Conservation (phyloP, 2,329 filamentous ascomycete species). For the Hypoxylon sp. region DNA sequence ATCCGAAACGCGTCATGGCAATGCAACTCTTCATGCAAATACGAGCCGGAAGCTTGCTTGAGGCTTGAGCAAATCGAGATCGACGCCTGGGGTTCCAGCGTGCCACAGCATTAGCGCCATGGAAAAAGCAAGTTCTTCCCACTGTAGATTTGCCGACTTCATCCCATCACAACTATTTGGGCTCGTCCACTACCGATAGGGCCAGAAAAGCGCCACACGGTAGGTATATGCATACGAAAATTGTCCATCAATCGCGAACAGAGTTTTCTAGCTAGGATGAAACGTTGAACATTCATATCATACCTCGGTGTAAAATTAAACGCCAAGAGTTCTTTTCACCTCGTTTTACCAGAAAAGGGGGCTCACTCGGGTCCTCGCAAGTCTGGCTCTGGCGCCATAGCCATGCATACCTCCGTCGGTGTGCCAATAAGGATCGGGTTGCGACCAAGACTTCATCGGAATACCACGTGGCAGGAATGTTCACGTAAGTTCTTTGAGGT, state of each 20-base stretch:
- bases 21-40: constrained; percentile 40
- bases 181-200: constrained; percentile 20
- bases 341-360: constrained; percentile 6
- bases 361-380: constrained; percentile 5
- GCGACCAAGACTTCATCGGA: constrained; percentile 7
- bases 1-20: constrained; percentile 41
- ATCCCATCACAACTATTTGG: constrained; percentile 22
- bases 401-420: constrained; percentile 13
- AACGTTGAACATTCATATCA: constrained; percentile 4
- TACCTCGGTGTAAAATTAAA: not conserved
- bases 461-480: constrained; percentile 29
- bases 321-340: constrained; percentile 1
- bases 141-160: constrained; percentile 38
- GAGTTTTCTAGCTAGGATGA: not conserved
- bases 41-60: constrained; percentile 39
- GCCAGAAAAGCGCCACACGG: constrained; percentile 5
- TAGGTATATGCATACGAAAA: constrained; percentile 12
- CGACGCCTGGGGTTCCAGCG: constrained; percentile 36
- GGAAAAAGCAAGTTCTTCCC: constrained; percentile 39
- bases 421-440: constrained; percentile 16
- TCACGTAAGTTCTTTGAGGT: constrained; percentile 3
- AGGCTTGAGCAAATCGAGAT: constrained; percentile 44
- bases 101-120: constrained; percentile 42
- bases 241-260: not conserved
- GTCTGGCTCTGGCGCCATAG: constrained; percentile 14